Evolutionary conservation across 2,329 filamentous ascomycete species (phyloP), one percentile per base, ranked within the genome.

Genomic region (Chaetothyriales sp.): DNA sequence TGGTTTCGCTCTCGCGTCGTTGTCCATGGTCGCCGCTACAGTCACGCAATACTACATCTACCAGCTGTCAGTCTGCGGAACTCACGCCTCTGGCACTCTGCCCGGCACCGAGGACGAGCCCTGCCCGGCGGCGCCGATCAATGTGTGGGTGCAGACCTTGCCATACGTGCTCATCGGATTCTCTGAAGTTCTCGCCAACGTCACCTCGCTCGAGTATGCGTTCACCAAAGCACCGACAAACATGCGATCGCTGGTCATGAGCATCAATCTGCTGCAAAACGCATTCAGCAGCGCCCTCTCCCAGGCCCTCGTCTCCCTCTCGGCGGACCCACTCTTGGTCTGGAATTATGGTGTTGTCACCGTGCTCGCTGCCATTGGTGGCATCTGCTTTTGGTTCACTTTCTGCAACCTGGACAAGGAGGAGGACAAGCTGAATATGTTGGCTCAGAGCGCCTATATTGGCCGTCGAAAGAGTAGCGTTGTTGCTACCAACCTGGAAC

Each of bases 191-290:
- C 54, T 63, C 45, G 59, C 58, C 2, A 76, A 72, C 9, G 73
- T 81, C 53, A 80, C 77, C 2, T 81, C 80, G 1, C 78, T 85
- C 57, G 85, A 88, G 64, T 87, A 86, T 57, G 85, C 85, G 33
- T 89, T 81, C 70, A 82, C 81, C 65, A 86, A 87, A 68, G 83
- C 84, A 0, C 85, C 85, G 22, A 79, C 77, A 62, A 88, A 87
- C 71, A 89, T 89, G 85, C 82, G 83, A 58, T 85, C 81, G 1
- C 54, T 58, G n/a, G 83, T 89, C 10, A 74, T 71, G 66, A 77
- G 78, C 18, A 72, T 88, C 61, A 81, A 81, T 63, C 73, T 87
- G 43, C 82, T 85, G 70, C 86, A 80, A 75, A 81, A 74, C 28
- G 84, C 83, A 52, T 73, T 89, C 58, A 80, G 81, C 1, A 74